A percentile compares a stretch with the other conserved stretches of the same genome.
phyloP scores from a whole-genome alignment of 1,284 basidiomycete species.

The Moniliella sp. region DNA sequence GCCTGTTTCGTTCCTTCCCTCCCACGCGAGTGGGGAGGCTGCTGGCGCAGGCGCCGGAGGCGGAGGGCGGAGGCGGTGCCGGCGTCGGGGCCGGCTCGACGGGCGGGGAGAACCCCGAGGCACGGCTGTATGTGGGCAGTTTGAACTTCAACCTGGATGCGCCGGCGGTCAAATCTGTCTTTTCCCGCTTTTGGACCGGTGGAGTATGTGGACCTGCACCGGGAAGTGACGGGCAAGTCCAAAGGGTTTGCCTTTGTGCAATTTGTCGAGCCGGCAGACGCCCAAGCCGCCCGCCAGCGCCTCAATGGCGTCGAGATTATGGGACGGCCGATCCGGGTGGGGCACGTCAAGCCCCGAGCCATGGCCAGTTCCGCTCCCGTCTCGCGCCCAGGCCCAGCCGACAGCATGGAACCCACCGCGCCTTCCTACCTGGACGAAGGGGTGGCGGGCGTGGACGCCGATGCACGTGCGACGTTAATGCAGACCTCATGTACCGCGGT shows the following conservation, averaged over 20 bases:
- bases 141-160: constrained; percentile 86
- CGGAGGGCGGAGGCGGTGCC: too few species aligned
- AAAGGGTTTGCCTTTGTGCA: constrained; percentile 97
- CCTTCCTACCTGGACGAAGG: too few species aligned
- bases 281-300: constrained; percentile 81
- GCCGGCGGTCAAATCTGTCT: constrained; percentile 89
- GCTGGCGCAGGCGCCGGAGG: too few species aligned
- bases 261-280: constrained; percentile 55
- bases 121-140: constrained; percentile 89
- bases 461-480: constrained; percentile 24
- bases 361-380: neutral
- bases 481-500: constrained; percentile 19
- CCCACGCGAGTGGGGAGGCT: too few species aligned
- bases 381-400: too few species aligned
- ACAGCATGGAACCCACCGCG: too few species aligned
- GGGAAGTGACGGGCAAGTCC: constrained; percentile 69
- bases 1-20: too few species aligned
- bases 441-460: too few species aligned
- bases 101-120: too few species aligned
- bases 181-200: constrained; percentile 92
- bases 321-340: constrained; percentile 45
- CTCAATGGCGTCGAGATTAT: constrained; percentile 97
- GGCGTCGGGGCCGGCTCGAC: too few species aligned
- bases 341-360: neutral
- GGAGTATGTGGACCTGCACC: constrained; percentile 90